These are phyloP conservation scores for Penicillium sp. DNA, from an alignment of 2,329 filamentous ascomycete species.

Conservation along the genomic window DNA sequence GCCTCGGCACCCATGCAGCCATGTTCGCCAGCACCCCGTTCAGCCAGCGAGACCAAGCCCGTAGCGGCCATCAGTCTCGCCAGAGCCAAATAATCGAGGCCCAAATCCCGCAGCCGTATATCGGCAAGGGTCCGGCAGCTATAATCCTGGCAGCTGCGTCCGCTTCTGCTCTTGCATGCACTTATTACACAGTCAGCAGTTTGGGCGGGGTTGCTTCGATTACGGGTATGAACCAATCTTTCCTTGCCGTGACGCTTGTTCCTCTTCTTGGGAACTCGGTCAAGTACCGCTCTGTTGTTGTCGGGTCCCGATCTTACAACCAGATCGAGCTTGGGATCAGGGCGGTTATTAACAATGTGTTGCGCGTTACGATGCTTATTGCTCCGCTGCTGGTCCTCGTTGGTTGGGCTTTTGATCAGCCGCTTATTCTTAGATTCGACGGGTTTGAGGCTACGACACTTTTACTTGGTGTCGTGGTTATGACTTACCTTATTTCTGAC, in stretches of 20 bases:
- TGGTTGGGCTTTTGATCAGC: conserved; percentile 10
- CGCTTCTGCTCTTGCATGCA: conserved; percentile 3
- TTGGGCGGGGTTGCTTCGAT: conserved; percentile 1
- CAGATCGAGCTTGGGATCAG: conserved; percentile 15
- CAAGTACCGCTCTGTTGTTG: conserved; percentile 12
- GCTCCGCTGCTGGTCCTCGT: conserved; percentile 10
- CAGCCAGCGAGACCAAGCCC: background rate
- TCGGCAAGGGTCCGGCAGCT: background rate
- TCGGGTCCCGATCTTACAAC: background rate
- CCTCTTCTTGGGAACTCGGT: conserved; percentile 14
- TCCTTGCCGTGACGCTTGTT: conserved; percentile 7
- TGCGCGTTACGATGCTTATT: conserved; percentile 16
- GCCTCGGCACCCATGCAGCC: conserved; percentile 12
- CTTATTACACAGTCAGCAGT: conserved; percentile 8
- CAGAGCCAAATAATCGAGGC: background rate
- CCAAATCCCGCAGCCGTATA: background rate
- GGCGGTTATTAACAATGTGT: conserved; percentile 12
- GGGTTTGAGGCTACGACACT: conserved; percentile 18
- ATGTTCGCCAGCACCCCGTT: conserved; percentile 16
- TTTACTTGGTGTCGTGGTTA: conserved; percentile 17
- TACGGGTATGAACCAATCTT: conserved; percentile 5
- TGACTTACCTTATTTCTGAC: conserved; percentile 20
- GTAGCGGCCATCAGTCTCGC: background rate
- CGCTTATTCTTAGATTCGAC: conserved; percentile 14
- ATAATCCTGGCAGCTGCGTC: conserved; percentile 3